Evolutionary conservation across 208 protist genomes (phyloP), one percentile per base, ranked within the genome.

Genomic region (Trypanosoma congolense): DNA sequence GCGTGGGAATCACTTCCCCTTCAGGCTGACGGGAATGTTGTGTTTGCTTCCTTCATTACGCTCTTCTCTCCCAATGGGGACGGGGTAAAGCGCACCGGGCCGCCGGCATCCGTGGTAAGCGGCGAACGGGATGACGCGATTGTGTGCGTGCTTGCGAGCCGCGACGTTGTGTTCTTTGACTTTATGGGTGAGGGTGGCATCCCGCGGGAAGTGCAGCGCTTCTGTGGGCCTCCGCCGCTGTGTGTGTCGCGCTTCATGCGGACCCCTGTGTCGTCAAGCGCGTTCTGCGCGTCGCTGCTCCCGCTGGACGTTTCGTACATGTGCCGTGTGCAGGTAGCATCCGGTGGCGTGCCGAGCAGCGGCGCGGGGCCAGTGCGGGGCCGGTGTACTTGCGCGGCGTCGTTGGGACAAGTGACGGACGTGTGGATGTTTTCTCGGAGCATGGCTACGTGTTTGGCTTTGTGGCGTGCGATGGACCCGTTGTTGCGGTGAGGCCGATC

Each of bases 391-490:
- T 87, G 19, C 77, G 86, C 14, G 86, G 82, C 14, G 56, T 89
- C 4, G 83, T 93, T 0, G 86, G 86, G 2, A 57, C 55, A 48
- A 80, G 65, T 41, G 76, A 93, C 50, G 86, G 86, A 2, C 73
- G 81, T n/a, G 80, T 93, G 6, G 74, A 69, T 57, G 52, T 89
- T 19, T 90, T 93, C 60, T 83, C 80, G 0, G 83, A 89, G 45
- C 41, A 58, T 12, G 58, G 75, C 31, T 93, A 86, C 61, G 71
- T 75, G 30, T 75, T 85, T 49, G 73, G 77, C 31, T 93, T 90
- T 40, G 63, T 77, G 5, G 86, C 83, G 9, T 78, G 90, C 51
- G 72, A 88, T 49, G 58, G 65, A 22, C 64, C 82, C 0, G 68
- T 93, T 24, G 47, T 59, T n/a, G 56, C 57, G 19, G 80, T 84